These are phyloP conservation scores for Tympanopsis confertula DNA, from an alignment of 2,329 filamentous ascomycete species.

Conservation along the genomic window DNA sequence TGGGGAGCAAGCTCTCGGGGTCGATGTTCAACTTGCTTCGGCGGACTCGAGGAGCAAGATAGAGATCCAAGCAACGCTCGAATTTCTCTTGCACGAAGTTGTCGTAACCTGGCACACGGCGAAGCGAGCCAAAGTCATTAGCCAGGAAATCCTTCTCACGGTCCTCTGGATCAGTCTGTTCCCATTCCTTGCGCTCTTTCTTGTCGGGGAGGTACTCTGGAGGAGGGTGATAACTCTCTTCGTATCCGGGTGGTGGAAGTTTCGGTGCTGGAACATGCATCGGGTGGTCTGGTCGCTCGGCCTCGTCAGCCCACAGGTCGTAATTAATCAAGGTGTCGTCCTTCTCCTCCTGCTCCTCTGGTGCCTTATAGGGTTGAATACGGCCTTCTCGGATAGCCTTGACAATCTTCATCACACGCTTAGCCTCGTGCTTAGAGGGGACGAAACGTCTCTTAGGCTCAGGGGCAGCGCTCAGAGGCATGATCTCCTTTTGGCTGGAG, in stretches of 20 bases:
- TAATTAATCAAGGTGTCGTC: constrained; percentile 64
- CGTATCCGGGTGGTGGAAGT: constrained; percentile 81
- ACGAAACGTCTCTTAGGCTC: constrained; percentile 93
- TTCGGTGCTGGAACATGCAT: constrained; percentile 97
- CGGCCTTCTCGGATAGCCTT: constrained; percentile 88
- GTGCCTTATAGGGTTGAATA: constrained; percentile 79
- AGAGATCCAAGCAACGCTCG: constrained; percentile 87
- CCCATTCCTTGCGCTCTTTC: constrained; percentile 76
- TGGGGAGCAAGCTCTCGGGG: constrained; percentile 80
- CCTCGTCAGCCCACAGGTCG: constrained; percentile 92
- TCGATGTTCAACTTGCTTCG: constrained; percentile 96
- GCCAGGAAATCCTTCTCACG: constrained; percentile 82
- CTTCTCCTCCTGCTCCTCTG: constrained; percentile 58
- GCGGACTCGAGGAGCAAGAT: constrained; percentile 81
- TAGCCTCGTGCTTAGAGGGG: constrained; percentile 92
- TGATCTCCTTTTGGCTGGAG: constrained; percentile 76
- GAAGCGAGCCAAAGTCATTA: constrained; percentile 68
- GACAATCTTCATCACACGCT: constrained; percentile 93
- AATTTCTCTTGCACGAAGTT: constrained; percentile 91
- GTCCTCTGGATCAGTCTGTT: constrained; percentile 78
- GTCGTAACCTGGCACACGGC: constrained; percentile 85
- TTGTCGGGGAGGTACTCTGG: constrained; percentile 83
- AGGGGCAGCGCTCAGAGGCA: constrained; percentile 88
- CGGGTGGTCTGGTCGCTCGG: constrained; percentile 66
- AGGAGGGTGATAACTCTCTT: constrained; percentile 92